Evolutionary conservation across 2,329 filamentous ascomycete species (phyloP), one percentile per base, ranked within the genome.

Genomic region (Xylaria sp.): DNA sequence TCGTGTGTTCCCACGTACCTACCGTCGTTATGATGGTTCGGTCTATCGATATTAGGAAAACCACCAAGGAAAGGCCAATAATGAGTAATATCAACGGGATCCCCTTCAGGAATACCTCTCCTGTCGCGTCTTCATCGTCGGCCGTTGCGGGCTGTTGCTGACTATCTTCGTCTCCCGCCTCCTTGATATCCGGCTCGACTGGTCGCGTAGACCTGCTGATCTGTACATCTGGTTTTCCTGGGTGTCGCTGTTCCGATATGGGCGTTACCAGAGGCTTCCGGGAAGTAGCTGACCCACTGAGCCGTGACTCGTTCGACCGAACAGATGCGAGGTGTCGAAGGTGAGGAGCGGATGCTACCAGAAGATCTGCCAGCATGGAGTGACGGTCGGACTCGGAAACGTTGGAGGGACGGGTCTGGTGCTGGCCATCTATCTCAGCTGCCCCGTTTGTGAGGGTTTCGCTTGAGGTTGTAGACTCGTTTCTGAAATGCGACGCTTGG

Each of bases 1-100:
- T 37, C 8, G 5, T 20, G 8, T 42, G 2, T 39, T 7, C 4
- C 7, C 20, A 3, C 37, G 48, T 21, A 51, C 62, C 58, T 47
- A 66, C 63, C 7, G 63, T 66, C 7, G 63, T 66, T 43, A 66
- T 66, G 39, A 66, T 63, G 21, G 63, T 66, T 20, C 63, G 52
- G 47, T 66, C 63, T 22, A 65, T 64, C 44, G 63, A 66, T 16
- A 66, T 66, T 26, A 66, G 44, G 51, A 66, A 65, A 44, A 63
- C 60, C n/a, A 66, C 63, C 40, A 66, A 50, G 24, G 59, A 63
- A 37, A 66, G 59, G 34, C 63, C 63, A 18, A 62, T 53, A 29
- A 46, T 60, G 24, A 66, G 62, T 44, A 65, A 44, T 22, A 55
- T 9, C 46, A 66, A 42, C 7, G 63, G 59, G 18, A 60, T 34